Conservation (phyloP, 2,329 filamentous ascomycete genomes). For the Ceratocystiopsis sp. region DNA sequence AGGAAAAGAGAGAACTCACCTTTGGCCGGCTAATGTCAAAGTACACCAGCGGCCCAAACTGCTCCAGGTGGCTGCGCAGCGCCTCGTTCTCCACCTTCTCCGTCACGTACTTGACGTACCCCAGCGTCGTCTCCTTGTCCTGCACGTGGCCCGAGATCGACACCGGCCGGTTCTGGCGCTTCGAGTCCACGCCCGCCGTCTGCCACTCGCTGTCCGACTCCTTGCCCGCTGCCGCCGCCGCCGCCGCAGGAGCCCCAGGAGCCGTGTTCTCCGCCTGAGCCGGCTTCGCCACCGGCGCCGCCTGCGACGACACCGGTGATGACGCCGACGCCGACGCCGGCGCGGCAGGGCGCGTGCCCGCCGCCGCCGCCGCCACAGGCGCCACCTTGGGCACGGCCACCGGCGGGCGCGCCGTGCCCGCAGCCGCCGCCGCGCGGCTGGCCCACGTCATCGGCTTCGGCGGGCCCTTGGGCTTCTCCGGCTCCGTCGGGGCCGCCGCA, state of each 20-base stretch:
- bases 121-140: slow-evolving; percentile 63
- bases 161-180: slow-evolving; percentile 64
- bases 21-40: slow-evolving; percentile 71
- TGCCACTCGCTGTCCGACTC: slow-evolving; percentile 63
- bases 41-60: slow-evolving; percentile 53
- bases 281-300: slow-evolving; percentile 10
- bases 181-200: slow-evolving; percentile 67
- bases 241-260: not conserved
- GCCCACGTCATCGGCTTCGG: slow-evolving; percentile 61
- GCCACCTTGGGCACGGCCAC: slow-evolving; percentile 41
- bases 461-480: slow-evolving; percentile 28
- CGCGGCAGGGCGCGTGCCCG: slow-evolving; percentile 30
- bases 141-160: slow-evolving; percentile 38
- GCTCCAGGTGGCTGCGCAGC: slow-evolving; percentile 51
- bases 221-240: slow-evolving; percentile 20
- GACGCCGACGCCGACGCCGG: not conserved
- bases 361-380: slow-evolving; percentile 13
- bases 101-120: slow-evolving; percentile 90
- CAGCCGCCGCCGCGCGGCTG: slow-evolving; percentile 45
- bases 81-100: slow-evolving; percentile 67
- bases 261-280: slow-evolving; percentile 5
- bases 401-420: slow-evolving; percentile 31
- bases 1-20: no score
- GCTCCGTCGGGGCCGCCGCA: slow-evolving; percentile 24
- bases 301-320: slow-evolving; percentile 14